Evolutionary conservation across 1,139 yeast species (phyloP).

Genomic region (Saccharomyces hybrid): DNA sequence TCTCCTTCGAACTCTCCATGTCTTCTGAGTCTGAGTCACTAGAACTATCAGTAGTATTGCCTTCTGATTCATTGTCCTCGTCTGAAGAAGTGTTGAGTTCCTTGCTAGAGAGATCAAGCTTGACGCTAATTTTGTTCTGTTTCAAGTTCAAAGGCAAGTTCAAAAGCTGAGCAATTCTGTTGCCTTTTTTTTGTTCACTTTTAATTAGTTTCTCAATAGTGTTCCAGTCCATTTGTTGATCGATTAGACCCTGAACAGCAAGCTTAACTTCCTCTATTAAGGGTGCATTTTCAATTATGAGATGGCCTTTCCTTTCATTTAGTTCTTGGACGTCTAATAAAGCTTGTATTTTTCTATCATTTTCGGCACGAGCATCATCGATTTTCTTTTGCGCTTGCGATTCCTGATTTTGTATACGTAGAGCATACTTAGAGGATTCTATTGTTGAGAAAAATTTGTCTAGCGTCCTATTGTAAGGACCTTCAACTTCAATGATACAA

Average conservation of each 20-base stretch:
- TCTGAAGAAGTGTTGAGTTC: slow-evolving; percentile 5
- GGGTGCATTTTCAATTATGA: slow-evolving; percentile 63
- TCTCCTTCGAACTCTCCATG: slow-evolving; percentile 8
- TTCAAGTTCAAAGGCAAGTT: slow-evolving; percentile 63
- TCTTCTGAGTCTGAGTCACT: slow-evolving; percentile 14
- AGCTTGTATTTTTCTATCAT: slow-evolving; percentile 61
- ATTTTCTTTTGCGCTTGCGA: slow-evolving; percentile 65
- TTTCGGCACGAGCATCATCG: slow-evolving; percentile 67
- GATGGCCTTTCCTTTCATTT: slow-evolving; percentile 63
- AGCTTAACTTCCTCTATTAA: slow-evolving; percentile 64
- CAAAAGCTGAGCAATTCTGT: slow-evolving; percentile 55
- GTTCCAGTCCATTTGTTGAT: slow-evolving; percentile 93
- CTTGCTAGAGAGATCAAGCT: slow-evolving; percentile 33
- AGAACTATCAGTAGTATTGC: slow-evolving; percentile 3
- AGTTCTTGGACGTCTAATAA: slow-evolving; percentile 56
- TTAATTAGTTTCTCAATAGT: slow-evolving; percentile 72
- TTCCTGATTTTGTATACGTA: slow-evolving; percentile 70
- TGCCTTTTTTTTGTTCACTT: slow-evolving; percentile 62
- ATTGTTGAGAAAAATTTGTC: slow-evolving; percentile 80
- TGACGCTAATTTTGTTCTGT: slow-evolving; percentile 58
- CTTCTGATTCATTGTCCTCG: slow-evolving; percentile 6
- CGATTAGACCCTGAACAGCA: slow-evolving; percentile 58
- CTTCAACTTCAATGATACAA: slow-evolving; percentile 39
- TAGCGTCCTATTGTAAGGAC: slow-evolving; percentile 66
- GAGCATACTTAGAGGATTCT: slow-evolving; percentile 71